Conservation (phyloP, 208 protist species). For the Acanthamoeba triangularis region DNA sequence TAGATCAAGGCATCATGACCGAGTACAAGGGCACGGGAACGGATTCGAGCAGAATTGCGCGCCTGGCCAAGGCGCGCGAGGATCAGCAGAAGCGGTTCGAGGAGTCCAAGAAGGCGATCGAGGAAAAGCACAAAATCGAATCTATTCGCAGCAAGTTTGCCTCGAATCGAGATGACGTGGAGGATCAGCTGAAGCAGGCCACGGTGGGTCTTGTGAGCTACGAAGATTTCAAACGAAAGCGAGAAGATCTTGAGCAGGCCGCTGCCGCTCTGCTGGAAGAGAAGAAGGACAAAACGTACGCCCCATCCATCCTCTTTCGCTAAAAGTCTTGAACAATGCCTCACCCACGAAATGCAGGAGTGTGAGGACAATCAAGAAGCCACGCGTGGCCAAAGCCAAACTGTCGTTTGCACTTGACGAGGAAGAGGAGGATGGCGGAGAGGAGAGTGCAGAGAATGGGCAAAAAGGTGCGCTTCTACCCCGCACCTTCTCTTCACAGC, state of each 20-base stretch:
- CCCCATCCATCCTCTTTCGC: neutral
- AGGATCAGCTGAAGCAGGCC: conserved; percentile 74
- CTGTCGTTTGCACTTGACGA: conserved; percentile 84
- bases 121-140: conserved; percentile 63
- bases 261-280: conserved; percentile 25
- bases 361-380: neutral
- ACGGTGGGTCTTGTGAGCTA: conserved; percentile 80
- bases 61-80: conserved; percentile 84
- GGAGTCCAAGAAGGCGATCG: conserved; percentile 73
- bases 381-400: conserved; percentile 63
- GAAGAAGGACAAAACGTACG: conserved; percentile 52
- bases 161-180: conserved; percentile 34
- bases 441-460: neutral
- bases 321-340: neutral
- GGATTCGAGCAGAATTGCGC: conserved; percentile 77
- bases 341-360: neutral
- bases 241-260: conserved; percentile 43
- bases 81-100: conserved; percentile 78
- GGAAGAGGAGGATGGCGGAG: conserved; percentile 43
- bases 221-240: conserved; percentile 80
- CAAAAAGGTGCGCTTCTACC: too few relatives aligned
- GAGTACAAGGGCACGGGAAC: conserved; percentile 80
- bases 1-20: conserved; percentile 50
- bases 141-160: conserved; percentile 80
- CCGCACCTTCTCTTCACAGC: neutral